Base-by-base conservation (phyloP, 352 stramenopile species). In the Saprolegnia parasitica region DNA sequence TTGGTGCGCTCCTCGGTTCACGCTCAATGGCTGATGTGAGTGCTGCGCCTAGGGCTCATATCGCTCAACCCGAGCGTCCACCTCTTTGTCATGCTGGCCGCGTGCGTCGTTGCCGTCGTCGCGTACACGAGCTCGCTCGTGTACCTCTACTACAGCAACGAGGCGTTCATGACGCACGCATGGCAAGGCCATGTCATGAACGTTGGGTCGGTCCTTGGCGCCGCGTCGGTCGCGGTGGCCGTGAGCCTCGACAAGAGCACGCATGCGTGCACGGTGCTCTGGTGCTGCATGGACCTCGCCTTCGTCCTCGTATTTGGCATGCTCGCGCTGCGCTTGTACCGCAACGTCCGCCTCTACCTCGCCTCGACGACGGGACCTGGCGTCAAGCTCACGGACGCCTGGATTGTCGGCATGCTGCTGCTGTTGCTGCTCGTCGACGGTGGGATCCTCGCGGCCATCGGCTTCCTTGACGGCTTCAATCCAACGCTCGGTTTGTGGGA, bases 231-330 rank as follows among this genome's bases (percentile, higher is more conserved):
- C 11, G 56, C n/a, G 10, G 56, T 65, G 15, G 56, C 56, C 18
- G 29, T 39, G 4, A 49, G 24, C n/a, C 24, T 65, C 56, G 56
- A 21, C 24, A 39, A 6, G 4, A 26, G 18, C 29, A 8, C 35
- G 16, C 56, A 52, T 23, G 35, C 56, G 40, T 65, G 56, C 37
- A 52, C 56, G 1, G 2, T 65, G 4, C 10, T 40, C 9, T 65
- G 56, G 56, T 32, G n/a, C 26, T n/a, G 47, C 35, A 39, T 39
- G 16, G 56, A 65, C 32, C 56, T 65, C 32, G 47, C 56, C 18
- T 65, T 65, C n/a, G 56, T 65, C 20, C 23, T 65, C 9, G 56
- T 65, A 4, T 65, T 65, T 65, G 56, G 56, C 11, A 65, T 39
- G 5, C n/a, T 65, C 37, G 10, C 50, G 10, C 23, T 65, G 37